Evolutionary conservation across 306 rosid species (phyloP).

Genomic region (Sesbania bispinosa): DNA sequence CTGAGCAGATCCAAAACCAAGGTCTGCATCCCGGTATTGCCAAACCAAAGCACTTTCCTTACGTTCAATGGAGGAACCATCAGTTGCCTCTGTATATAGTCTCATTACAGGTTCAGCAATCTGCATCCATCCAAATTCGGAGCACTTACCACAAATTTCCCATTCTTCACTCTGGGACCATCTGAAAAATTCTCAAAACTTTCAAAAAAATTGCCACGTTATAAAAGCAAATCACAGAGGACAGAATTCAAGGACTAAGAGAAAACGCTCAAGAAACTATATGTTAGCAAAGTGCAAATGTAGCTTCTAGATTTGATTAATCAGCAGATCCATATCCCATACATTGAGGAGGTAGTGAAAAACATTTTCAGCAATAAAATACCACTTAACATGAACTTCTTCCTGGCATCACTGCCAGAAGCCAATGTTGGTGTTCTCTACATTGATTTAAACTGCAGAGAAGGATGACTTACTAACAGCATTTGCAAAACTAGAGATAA

Average conservation of each 20-base stretch:
- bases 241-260: constrained; percentile 11
- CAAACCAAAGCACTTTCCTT: constrained; percentile 86
- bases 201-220: neutral
- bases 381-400: neutral
- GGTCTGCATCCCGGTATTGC: constrained; percentile 78
- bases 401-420: neutral
- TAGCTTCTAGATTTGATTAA: constrained; percentile 9
- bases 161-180: constrained; percentile 58
- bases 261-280: neutral
- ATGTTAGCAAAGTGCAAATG: constrained; percentile 12
- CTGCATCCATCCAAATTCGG: constrained; percentile 78
- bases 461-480: neutral
- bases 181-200: constrained; percentile 35
- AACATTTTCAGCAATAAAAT: constrained; percentile 15
- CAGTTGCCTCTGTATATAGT: constrained; percentile 78
- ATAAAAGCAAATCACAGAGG: neutral
- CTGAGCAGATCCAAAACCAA: constrained; percentile 74
- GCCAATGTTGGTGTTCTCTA: neutral
- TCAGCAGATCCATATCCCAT: neutral
- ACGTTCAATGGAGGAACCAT: constrained; percentile 68
- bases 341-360: neutral
- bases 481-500: neutral
- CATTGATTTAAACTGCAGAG: neutral
- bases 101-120: constrained; percentile 74
- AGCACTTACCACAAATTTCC: constrained; percentile 53